These are phyloP conservation scores for Penicillium taxi DNA, from an alignment of 495 filamentous ascomycete genomes.

Conservation along the genomic window DNA sequence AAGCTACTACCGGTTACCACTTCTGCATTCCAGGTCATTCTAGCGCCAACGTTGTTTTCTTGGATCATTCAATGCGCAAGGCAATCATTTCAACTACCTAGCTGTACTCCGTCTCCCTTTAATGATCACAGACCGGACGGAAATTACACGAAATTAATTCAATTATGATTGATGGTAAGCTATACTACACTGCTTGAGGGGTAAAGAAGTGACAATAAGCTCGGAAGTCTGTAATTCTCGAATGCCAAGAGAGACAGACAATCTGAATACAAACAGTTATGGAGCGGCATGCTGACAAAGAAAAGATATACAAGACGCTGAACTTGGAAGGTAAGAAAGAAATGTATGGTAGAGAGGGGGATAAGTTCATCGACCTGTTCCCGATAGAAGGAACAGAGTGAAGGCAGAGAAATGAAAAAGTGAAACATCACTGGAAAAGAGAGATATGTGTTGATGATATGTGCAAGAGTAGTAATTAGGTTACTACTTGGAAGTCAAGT, in stretches of 20 bases:
- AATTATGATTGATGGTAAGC: conserved; percentile 17
- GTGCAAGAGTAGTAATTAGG: conserved; percentile 12
- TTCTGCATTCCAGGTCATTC: too few relatives aligned
- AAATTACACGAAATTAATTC: conserved; percentile 7
- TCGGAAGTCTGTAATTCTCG: conserved; percentile 1
- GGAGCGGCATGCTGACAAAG: conserved; percentile 8
- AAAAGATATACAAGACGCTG: conserved; percentile 22
- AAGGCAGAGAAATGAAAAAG: conserved; percentile 4
- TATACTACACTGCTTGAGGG: conserved; percentile 13
- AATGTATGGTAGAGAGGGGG: background rate
- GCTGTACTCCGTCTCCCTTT: too few relatives aligned
- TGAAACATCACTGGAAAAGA: conserved; percentile 2
- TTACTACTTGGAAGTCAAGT: conserved; percentile 31
- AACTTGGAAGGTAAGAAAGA: conserved; percentile 4
- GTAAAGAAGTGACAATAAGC: background rate
- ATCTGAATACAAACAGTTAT: conserved; percentile 4
- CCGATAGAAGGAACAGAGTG: background rate
- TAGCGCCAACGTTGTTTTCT: too few relatives aligned
- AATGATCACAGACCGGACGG: background rate
- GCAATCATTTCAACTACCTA: too few relatives aligned
- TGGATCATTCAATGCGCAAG: too few relatives aligned
- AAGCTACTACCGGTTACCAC: too few relatives aligned
- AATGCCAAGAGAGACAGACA: background rate
- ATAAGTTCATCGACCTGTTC: background rate
- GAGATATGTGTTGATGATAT: conserved; percentile 21